phyloP scores from a whole-genome alignment of 306 rosid genomes.

The Styphnolobium japonicum region DNA sequence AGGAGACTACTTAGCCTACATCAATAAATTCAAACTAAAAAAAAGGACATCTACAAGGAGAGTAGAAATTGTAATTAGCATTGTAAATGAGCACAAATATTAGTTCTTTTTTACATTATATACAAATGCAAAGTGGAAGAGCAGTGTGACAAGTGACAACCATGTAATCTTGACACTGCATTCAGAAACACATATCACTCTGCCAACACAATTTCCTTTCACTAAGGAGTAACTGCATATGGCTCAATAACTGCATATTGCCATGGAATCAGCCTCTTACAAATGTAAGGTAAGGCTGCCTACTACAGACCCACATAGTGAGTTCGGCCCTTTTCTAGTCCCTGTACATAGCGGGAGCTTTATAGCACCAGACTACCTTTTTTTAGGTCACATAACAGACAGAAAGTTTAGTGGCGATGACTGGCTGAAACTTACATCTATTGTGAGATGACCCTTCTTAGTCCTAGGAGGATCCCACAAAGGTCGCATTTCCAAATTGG shows the following conservation, averaged over 20 bases:
- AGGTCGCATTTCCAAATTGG: slow-evolving; percentile 58
- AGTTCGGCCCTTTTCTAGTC: too few relatives aligned
- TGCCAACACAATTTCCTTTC: background rate
- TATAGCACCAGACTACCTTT: too few relatives aligned
- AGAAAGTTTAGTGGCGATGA: background rate
- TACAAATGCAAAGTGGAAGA: background rate
- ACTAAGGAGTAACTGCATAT: background rate
- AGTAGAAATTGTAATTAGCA: background rate
- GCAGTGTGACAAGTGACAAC: too few relatives aligned
- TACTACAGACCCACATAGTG: too few relatives aligned
- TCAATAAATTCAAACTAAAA: background rate
- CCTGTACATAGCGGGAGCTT: too few relatives aligned
- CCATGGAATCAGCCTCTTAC: too few relatives aligned
- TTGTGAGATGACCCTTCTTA: background rate
- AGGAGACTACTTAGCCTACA: background rate
- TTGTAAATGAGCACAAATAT: background rate
- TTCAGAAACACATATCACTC: too few relatives aligned
- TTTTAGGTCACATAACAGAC: background rate
- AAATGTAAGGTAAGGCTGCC: too few relatives aligned
- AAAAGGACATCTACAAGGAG: background rate
- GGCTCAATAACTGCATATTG: too few relatives aligned
- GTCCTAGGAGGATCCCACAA: slow-evolving; percentile 41
- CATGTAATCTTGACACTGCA: background rate
- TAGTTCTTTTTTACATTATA: background rate
- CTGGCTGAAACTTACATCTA: slow-evolving; percentile 20